phyloP scores from a whole-genome alignment of 805 yeast species.

The Ogataea saltuana region DNA sequence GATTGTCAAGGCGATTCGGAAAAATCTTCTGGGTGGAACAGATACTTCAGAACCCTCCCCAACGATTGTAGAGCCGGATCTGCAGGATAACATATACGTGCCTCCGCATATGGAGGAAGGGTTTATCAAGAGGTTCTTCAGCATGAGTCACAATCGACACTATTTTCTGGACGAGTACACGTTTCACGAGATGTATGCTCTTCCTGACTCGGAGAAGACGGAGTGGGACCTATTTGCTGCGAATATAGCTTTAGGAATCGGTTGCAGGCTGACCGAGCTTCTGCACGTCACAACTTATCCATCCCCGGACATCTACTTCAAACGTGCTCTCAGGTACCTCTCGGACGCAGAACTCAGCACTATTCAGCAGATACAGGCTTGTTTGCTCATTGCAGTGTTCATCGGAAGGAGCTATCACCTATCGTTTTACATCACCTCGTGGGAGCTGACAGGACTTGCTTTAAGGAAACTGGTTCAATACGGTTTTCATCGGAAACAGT shows the following conservation, averaged over 20 bases:
- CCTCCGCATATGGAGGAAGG: conserved; percentile 19
- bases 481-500: conserved; percentile 25
- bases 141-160: conserved; percentile 22
- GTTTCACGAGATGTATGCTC: conserved; percentile 7
- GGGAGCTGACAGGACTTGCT: conserved; percentile 28
- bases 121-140: conserved; percentile 19
- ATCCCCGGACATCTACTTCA: conserved; percentile 24
- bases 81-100: conserved; percentile 14
- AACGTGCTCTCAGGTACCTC: conserved; percentile 18
- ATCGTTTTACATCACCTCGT: conserved; percentile 21
- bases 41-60: conserved; percentile 13
- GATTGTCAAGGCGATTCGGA: conserved; percentile 25
- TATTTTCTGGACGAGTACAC: conserved; percentile 20
- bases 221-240: conserved; percentile 22
- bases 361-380: conserved; percentile 27
- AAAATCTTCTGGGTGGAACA: conserved; percentile 17
- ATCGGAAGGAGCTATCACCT: conserved; percentile 24
- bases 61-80: conserved; percentile 12
- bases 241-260: conserved; percentile 22
- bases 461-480: conserved; percentile 24
- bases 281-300: conserved; percentile 22
- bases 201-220: conserved; percentile 13
- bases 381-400: conserved; percentile 22
- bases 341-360: conserved; percentile 13
- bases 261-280: conserved; percentile 23